Conservation (phyloP, 2,329 filamentous ascomycete genomes). For the Pseudonectria buxi region DNA sequence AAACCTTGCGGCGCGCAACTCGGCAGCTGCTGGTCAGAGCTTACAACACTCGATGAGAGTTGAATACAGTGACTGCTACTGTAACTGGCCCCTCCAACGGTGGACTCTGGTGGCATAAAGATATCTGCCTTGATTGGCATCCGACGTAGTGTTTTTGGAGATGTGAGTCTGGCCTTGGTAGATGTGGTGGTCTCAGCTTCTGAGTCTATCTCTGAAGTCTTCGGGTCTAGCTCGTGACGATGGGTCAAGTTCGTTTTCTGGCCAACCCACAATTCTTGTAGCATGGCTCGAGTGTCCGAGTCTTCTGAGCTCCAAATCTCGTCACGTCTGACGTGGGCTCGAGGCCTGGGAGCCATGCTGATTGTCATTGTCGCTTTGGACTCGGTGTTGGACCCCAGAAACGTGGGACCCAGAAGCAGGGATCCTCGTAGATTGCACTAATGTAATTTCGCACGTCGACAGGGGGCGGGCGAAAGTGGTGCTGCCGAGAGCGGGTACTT, state of each 20-base stretch:
- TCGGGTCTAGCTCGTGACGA: not conserved
- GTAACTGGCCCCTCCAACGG: conserved; percentile 23
- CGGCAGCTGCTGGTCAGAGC: conserved; percentile 1
- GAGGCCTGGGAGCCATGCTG: conserved; percentile 3
- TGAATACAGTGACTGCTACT: not conserved
- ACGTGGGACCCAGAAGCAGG: too few relatives aligned
- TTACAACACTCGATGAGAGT: not conserved
- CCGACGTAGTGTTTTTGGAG: conserved; percentile 23
- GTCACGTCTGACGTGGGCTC: too few relatives aligned
- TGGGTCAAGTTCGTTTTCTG: conserved; percentile 17
- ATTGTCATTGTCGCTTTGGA: too few relatives aligned
- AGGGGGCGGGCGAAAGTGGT: conserved; percentile 10
- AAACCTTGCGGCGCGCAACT: conserved; percentile 9
- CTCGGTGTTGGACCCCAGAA: too few relatives aligned
- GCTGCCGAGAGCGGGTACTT: conserved; percentile 5
- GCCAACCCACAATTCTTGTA: conserved; percentile 22
- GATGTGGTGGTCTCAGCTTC: conserved; percentile 7
- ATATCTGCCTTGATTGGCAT: conserved; percentile 24
- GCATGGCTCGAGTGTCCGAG: conserved; percentile 12
- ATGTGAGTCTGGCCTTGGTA: conserved; percentile 11
- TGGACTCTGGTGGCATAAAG: conserved; percentile 28
- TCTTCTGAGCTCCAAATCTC: too few relatives aligned
- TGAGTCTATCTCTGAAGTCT: not conserved
- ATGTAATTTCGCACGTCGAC: conserved; percentile 20
- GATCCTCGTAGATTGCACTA: too few relatives aligned